Evolutionary conservation across 495 filamentous ascomycete genomes (phyloP).

Genomic region (Aspergillus conjunctus): DNA sequence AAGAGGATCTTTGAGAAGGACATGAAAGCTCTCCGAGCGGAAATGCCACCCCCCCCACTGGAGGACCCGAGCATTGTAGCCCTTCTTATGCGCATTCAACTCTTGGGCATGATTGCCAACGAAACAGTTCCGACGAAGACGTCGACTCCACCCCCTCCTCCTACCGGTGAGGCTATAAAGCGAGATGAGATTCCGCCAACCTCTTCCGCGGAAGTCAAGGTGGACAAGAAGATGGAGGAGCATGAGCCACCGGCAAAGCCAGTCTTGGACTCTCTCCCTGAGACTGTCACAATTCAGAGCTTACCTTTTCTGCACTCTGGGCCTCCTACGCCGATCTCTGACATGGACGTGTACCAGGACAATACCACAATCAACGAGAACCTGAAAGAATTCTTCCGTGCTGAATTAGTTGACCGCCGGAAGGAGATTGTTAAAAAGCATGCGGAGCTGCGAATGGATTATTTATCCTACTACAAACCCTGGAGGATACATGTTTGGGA

Average conservation of each 20-base stretch:
- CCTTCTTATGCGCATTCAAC: slow-evolving; percentile 47
- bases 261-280: slow-evolving; percentile 23
- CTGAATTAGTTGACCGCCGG: slow-evolving; percentile 41
- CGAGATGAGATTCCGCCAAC: slow-evolving; percentile 7
- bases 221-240: slow-evolving; percentile 39
- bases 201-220: slow-evolving; percentile 10
- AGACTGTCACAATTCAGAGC: slow-evolving; percentile 37
- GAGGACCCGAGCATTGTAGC: slow-evolving; percentile 50
- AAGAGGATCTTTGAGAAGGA: slow-evolving; percentile 52
- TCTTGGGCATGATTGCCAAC: slow-evolving; percentile 46
- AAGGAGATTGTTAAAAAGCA: slow-evolving; percentile 48
- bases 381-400: slow-evolving; percentile 38
- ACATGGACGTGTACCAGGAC: slow-evolving; percentile 51
- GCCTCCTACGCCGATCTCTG: slow-evolving; percentile 53
- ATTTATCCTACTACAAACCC: slow-evolving; percentile 46
- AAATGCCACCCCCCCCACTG: slow-evolving; percentile 47
- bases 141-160: slow-evolving; percentile 17
- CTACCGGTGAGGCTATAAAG: slow-evolving; percentile 25
- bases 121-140: slow-evolving; percentile 29
- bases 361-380: slow-evolving; percentile 38
- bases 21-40: slow-evolving; percentile 45
- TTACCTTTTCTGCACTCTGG: slow-evolving; percentile 53
- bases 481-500: slow-evolving; percentile 55
- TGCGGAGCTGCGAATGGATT: slow-evolving; percentile 44
- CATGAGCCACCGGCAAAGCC: slow-evolving; percentile 33